phyloP scores from a whole-genome alignment of 2,329 filamentous ascomycete genomes.

The Aureobasidium sp. region DNA sequence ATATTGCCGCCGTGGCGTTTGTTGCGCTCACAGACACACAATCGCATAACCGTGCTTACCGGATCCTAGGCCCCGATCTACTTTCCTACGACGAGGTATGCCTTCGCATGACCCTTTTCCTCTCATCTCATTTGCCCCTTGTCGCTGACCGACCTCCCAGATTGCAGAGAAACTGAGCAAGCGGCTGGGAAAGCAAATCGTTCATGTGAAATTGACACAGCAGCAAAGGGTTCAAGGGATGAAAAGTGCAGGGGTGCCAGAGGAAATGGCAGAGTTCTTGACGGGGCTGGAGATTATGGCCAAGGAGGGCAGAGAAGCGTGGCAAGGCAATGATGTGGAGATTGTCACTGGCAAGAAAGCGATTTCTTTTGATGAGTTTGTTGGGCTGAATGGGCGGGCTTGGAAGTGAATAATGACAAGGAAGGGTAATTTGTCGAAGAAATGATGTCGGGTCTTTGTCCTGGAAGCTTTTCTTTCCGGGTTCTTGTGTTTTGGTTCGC shows the following conservation, averaged over 20 bases:
- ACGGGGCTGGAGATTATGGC: background rate
- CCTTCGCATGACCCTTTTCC: no score
- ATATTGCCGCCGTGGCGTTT: background rate
- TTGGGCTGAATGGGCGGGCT: background rate
- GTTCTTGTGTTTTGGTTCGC: no score
- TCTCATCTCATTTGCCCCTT: no score
- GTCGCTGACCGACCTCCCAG: background rate
- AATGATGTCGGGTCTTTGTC: no score
- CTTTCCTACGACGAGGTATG: slow-evolving; percentile 1
- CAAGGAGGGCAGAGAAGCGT: background rate
- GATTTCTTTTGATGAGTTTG: background rate
- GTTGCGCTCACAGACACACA: background rate
- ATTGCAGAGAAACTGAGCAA: background rate
- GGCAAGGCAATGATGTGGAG: background rate
- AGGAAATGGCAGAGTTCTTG: background rate
- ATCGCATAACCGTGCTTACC: background rate
- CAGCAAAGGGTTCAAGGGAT: background rate
- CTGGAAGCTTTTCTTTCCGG: no score
- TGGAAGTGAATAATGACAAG: background rate
- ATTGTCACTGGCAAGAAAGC: background rate
- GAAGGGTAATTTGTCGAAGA: no score
- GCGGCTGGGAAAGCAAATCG: background rate
- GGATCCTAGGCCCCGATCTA: background rate
- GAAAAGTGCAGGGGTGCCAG: background rate
- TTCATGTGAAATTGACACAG: background rate